Conservation (phyloP, 352 stramenopile species). For the Albugo laibachii region DNA sequence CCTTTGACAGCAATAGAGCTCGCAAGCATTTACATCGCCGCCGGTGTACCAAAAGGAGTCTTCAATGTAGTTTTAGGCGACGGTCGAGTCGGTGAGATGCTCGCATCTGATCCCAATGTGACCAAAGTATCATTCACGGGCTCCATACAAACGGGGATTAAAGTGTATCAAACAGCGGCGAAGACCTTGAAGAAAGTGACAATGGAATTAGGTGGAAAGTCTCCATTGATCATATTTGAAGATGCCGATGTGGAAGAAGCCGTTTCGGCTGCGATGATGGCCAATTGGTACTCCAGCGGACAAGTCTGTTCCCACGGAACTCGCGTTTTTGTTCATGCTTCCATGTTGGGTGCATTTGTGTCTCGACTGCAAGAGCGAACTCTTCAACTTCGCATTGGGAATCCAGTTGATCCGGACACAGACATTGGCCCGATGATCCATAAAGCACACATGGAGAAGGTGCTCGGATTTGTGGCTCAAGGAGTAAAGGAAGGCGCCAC, state of each 20-base stretch:
- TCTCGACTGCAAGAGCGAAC: slow-evolving; percentile 58
- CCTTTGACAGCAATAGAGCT: slow-evolving; percentile 48
- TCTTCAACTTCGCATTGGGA: slow-evolving; percentile 48
- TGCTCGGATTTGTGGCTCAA: slow-evolving; percentile 48
- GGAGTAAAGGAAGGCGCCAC: slow-evolving; percentile 36
- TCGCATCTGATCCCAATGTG: slow-evolving; percentile 28
- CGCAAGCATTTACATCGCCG: slow-evolving; percentile 41
- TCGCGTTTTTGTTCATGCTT: slow-evolving; percentile 73
- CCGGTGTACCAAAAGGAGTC: slow-evolving; percentile 44
- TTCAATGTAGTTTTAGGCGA: slow-evolving; percentile 66
- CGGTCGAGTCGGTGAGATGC: slow-evolving; percentile 25
- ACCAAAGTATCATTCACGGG: slow-evolving; percentile 80
- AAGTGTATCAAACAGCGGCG: slow-evolving; percentile 48
- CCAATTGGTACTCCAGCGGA: slow-evolving; percentile 73
- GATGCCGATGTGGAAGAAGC: slow-evolving; percentile 69
- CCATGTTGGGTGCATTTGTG: slow-evolving; percentile 72
- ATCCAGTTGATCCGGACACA: slow-evolving; percentile 58
- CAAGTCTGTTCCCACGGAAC: slow-evolving; percentile 84
- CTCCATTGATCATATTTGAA: slow-evolving; percentile 72
- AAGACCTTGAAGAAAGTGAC: slow-evolving; percentile 71
- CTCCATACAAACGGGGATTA: slow-evolving; percentile 37
- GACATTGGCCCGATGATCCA: slow-evolving; percentile 81
- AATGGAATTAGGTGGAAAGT: slow-evolving; percentile 83
- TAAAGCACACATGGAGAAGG: slow-evolving; percentile 47
- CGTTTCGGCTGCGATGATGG: slow-evolving; percentile 63